Percentiles rank a stretch among this genome's conserved stretches.
phyloP scores from a whole-genome alignment of 2,329 filamentous ascomycete species.

The Cercospora sp. region DNA sequence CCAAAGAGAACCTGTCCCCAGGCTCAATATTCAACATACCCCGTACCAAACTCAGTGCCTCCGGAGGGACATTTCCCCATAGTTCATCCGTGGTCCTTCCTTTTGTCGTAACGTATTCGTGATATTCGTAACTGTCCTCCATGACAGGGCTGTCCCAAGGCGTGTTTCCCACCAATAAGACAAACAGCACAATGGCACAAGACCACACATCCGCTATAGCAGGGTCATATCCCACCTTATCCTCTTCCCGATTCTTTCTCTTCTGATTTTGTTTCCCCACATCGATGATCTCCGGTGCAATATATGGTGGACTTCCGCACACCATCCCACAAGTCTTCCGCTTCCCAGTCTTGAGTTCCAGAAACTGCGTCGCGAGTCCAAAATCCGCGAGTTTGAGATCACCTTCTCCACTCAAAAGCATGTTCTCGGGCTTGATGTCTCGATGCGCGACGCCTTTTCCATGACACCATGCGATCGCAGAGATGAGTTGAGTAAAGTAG shows the following conservation, averaged over 20 bases:
- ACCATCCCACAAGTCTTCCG: constrained; percentile 82
- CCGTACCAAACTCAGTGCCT: constrained; percentile 76
- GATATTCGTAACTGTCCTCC: constrained; percentile 80
- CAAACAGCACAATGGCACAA: constrained; percentile 95
- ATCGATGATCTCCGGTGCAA: constrained; percentile 82
- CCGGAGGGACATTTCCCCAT: constrained; percentile 74
- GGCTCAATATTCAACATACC: constrained; percentile 90
- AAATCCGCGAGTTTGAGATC: constrained; percentile 95
- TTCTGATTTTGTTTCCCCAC: constrained; percentile 50
- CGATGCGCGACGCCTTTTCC: constrained; percentile 92
- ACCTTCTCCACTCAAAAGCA: constrained; percentile 79
- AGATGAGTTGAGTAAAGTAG: constrained; percentile 90
- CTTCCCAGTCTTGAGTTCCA: constrained; percentile 71
- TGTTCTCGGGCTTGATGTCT: constrained; percentile 77
- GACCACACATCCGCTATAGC: constrained; percentile 95
- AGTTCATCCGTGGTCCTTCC: constrained; percentile 79
- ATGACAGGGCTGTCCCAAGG: constrained; percentile 91
- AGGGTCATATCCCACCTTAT: constrained; percentile 65
- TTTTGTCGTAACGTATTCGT: constrained; percentile 77
- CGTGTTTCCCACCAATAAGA: constrained; percentile 91
- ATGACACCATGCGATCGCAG: constrained; percentile 92
- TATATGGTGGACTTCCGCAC: constrained; percentile 94
- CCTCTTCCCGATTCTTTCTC: constrained; percentile 47
- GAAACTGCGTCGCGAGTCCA: constrained; percentile 89
- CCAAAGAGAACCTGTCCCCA: constrained; percentile 74